phyloP scores from a whole-genome alignment of 2,329 filamentous ascomycete genomes.

The Colletotrichum tabaci region DNA sequence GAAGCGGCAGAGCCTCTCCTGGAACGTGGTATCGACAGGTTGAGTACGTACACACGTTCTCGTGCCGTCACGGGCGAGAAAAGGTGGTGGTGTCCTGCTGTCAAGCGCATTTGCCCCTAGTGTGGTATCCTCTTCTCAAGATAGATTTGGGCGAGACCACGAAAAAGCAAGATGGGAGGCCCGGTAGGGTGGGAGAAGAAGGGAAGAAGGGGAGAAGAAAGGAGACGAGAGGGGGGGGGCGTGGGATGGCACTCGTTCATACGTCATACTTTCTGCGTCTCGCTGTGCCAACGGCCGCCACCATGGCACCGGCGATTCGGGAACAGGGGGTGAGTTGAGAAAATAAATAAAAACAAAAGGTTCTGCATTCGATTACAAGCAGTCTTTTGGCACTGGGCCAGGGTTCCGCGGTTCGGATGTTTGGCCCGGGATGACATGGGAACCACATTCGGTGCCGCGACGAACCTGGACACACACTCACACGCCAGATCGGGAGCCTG shows the following conservation, averaged over 20 bases:
- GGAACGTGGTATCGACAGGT: not conserved
- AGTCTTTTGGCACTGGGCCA: constrained; percentile 7
- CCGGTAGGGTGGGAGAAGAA: constrained; percentile 11
- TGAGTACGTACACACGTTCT: not conserved
- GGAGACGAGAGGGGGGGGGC: not conserved
- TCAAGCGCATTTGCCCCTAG: constrained; percentile 2
- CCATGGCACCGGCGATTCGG: constrained; percentile 37
- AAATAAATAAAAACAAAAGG: not conserved
- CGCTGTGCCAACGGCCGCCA: constrained; percentile 11
- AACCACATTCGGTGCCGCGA: not conserved
- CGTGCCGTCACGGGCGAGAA: not conserved
- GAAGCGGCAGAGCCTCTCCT: constrained; percentile 30
- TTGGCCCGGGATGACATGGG: constrained; percentile 28
- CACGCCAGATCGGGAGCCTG: constrained; percentile 30
- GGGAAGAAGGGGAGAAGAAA: not conserved
- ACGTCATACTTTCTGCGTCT: constrained; percentile 25
- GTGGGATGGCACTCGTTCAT: constrained; percentile 5
- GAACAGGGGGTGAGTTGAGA: not conserved
- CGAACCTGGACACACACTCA: constrained; percentile 6
- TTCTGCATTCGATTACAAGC: not conserved
- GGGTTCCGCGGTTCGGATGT: constrained; percentile 36
- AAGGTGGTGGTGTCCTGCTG: constrained; percentile 14
- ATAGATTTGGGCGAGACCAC: constrained; percentile 11
- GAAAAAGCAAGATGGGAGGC: not conserved
- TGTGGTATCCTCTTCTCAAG: not conserved